A percentile compares a stretch with the other conserved stretches of the same genome.
These are phyloP conservation scores for Botrytis byssoidea DNA, from an alignment of 2,329 filamentous ascomycete genomes.

Conservation along the genomic window DNA sequence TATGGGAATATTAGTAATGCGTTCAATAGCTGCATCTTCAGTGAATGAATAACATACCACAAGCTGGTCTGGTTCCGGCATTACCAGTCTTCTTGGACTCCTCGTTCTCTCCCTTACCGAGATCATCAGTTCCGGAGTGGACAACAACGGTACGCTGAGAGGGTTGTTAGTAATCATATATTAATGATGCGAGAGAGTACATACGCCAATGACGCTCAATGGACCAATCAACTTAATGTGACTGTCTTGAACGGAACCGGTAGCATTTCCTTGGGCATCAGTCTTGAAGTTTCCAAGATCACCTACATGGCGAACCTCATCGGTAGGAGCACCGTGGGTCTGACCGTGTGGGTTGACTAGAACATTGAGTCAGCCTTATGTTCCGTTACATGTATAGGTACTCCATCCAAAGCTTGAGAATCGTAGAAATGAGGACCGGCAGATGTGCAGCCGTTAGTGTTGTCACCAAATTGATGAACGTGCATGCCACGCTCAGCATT, in stretches of 20 bases:
- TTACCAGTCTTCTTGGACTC: constrained; percentile 99
- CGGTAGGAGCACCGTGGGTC: constrained; percentile 82
- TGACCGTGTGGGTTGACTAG: constrained; percentile 93
- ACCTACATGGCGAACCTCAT: constrained; percentile 88
- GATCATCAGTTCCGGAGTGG: constrained; percentile 93
- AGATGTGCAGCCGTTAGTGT: constrained; percentile 99
- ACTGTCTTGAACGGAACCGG: constrained; percentile 76
- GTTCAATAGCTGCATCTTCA: background rate
- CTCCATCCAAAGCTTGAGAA: background rate
- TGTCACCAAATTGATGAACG: constrained; percentile 98
- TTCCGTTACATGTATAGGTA: background rate
- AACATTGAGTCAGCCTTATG: constrained; percentile 24
- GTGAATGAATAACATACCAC: constrained; percentile 61
- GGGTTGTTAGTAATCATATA: constrained; percentile 30
- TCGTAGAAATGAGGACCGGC: constrained; percentile 96
- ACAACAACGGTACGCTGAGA: constrained; percentile 85
- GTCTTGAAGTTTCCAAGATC: constrained; percentile 98
- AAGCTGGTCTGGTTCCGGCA: constrained; percentile 88
- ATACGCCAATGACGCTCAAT: constrained; percentile 88
- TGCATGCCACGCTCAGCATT: constrained; percentile 98
- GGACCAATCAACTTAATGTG: constrained; percentile 94
- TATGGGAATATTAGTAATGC: constrained; percentile 35
- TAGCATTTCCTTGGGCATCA: constrained; percentile 85
- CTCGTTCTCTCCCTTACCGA: constrained; percentile 86
- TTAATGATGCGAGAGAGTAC: background rate